Evolutionary conservation across 345 rosid species (phyloP).

Genomic region (Acer yangbiense): DNA sequence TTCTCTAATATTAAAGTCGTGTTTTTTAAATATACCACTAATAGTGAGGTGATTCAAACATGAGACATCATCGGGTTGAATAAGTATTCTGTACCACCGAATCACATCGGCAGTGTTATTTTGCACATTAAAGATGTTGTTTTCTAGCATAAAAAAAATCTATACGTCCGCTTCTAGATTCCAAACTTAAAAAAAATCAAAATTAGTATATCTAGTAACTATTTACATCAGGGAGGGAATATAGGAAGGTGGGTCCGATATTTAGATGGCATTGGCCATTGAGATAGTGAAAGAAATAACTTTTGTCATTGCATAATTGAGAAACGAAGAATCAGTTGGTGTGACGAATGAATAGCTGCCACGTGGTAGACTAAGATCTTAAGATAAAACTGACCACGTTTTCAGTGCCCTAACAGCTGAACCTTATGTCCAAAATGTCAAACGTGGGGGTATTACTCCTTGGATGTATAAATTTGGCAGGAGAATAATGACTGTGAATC

Average conservation of each 20-base stretch:
- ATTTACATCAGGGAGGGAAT: background rate
- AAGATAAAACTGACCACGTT: constrained; percentile 24
- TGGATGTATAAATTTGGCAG: background rate
- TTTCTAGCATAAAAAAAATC: too few relatives aligned
- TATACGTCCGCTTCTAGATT: too few relatives aligned
- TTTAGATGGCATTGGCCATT: background rate
- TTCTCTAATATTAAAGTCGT: too few relatives aligned
- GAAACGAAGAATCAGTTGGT: background rate
- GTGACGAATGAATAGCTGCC: constrained; percentile 4
- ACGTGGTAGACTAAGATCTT: background rate
- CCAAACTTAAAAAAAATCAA: too few relatives aligned
- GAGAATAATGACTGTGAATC: background rate
- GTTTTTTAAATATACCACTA: too few relatives aligned
- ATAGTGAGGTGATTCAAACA: too few relatives aligned
- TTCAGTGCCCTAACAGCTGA: constrained; percentile 27
- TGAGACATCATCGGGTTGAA: too few relatives aligned
- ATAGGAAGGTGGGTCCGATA: background rate
- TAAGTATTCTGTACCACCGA: too few relatives aligned
- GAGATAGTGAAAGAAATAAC: constrained; percentile 27
- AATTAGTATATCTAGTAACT: too few relatives aligned
- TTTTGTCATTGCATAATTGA: constrained; percentile 7
- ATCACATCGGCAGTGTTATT: too few relatives aligned
- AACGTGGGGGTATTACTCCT: constrained; percentile 8
- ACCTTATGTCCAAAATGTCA: background rate
- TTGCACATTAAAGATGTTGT: too few relatives aligned